These are phyloP conservation scores for Polygonum maritimum DNA, from an alignment of 148 eudicot species.

Conservation along the genomic window DNA sequence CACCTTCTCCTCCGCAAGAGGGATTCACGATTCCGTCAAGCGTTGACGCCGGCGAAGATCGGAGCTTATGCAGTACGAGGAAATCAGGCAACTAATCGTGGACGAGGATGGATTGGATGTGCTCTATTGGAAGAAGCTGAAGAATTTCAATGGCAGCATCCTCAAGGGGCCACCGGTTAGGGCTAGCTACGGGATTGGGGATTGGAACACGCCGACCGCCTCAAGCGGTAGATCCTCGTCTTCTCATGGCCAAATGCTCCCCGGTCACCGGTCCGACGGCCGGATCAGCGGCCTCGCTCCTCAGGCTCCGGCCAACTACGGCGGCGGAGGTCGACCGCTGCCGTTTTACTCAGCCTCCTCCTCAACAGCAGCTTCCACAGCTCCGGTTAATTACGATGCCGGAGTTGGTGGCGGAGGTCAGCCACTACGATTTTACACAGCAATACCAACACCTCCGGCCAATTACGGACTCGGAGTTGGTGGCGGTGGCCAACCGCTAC, in stretches of 20 bases:
- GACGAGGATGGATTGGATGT: constrained; percentile 94
- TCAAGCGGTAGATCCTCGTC: background rate
- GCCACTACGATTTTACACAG: background rate
- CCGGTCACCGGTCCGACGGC: background rate
- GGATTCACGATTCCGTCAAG: constrained; percentile 2
- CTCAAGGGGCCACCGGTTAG: background rate
- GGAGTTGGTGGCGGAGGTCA: background rate
- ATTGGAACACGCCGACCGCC: background rate
- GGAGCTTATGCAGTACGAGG: constrained; percentile 41
- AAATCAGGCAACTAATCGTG: constrained; percentile 54
- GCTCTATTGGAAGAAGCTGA: constrained; percentile 65
- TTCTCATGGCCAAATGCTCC: constrained; percentile 1
- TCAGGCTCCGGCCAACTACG: background rate
- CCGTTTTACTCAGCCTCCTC: background rate
- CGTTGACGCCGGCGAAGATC: background rate
- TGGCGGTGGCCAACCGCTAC: background rate
- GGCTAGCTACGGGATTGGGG: background rate
- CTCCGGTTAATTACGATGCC: background rate
- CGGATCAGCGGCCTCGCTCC: background rate
- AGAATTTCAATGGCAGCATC: constrained; percentile 1
- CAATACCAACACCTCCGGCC: background rate
- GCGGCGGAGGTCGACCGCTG: background rate
- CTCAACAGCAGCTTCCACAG: background rate
- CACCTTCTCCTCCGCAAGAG: background rate
- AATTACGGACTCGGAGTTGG: background rate